These are phyloP conservation scores for Dothideomycetes sp. DNA, from an alignment of 2,329 filamentous ascomycete genomes.

Conservation along the genomic window DNA sequence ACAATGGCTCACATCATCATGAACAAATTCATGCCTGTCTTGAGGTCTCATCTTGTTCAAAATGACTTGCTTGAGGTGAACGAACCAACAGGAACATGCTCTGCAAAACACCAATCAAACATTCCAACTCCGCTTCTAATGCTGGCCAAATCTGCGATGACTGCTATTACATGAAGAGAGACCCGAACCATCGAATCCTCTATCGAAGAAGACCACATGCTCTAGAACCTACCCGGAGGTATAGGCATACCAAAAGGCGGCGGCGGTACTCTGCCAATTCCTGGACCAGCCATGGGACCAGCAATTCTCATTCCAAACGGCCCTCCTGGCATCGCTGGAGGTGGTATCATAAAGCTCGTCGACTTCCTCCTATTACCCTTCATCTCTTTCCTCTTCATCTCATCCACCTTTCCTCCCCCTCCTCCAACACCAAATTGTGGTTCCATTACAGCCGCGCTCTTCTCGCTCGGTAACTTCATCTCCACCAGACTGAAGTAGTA, in stretches of 20 bases:
- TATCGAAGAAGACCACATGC: neutral
- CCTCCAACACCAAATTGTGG: too few relatives aligned
- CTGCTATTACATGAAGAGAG: too few relatives aligned
- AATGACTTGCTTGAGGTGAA: too few relatives aligned
- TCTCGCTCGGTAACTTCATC: conserved; percentile 53
- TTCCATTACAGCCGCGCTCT: conserved; percentile 20
- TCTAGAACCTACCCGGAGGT: neutral
- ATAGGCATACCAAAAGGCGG: neutral
- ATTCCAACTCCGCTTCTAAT: too few relatives aligned
- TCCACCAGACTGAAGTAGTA: conserved; percentile 69
- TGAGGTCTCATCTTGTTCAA: too few relatives aligned
- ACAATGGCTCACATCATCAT: too few relatives aligned
- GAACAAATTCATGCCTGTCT: too few relatives aligned
- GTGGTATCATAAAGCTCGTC: neutral
- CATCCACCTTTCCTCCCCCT: neutral
- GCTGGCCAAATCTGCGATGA: too few relatives aligned
- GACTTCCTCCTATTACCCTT: neutral
- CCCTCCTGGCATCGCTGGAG: conserved; percentile 2
- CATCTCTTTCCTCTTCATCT: conserved; percentile 3
- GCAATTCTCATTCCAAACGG: neutral
- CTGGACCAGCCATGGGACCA: conserved; percentile 1
- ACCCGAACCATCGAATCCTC: neutral
- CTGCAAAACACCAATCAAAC: too few relatives aligned
- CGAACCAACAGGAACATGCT: too few relatives aligned
- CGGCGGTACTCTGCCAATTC: conserved; percentile 3